Conservation (phyloP, 2,329 filamentous ascomycete genomes). For the Cryphonectria japonica region DNA sequence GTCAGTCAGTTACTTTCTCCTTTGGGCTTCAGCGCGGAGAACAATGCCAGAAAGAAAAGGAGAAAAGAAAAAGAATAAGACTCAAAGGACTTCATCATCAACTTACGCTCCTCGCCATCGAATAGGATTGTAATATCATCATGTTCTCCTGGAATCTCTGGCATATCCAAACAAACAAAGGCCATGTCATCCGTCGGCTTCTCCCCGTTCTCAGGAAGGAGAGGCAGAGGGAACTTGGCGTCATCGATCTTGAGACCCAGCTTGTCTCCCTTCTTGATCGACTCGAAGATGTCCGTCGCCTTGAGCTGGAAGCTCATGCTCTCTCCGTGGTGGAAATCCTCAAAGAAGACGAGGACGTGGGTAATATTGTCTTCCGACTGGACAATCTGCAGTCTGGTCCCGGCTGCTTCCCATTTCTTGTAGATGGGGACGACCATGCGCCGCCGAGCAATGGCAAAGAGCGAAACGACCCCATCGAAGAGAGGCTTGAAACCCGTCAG, state of each 20-base stretch:
- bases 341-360: slow-evolving; percentile 85
- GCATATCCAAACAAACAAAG: slow-evolving; percentile 84
- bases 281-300: slow-evolving; percentile 81
- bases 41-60: no score
- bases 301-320: slow-evolving; percentile 90
- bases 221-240: slow-evolving; percentile 86
- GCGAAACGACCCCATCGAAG: slow-evolving; percentile 72
- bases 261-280: slow-evolving; percentile 65
- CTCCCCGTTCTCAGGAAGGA: slow-evolving; percentile 51
- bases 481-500: slow-evolving; percentile 80
- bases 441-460: slow-evolving; percentile 80
- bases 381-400: slow-evolving; percentile 79
- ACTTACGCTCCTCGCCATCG: slow-evolving; percentile 75
- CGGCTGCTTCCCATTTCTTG: slow-evolving; percentile 90
- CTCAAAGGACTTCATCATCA: not conserved
- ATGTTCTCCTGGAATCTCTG: slow-evolving; percentile 88
- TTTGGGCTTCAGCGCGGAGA: no score
- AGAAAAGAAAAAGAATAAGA: no score
- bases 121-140: slow-evolving; percentile 89
- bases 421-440: slow-evolving; percentile 91
- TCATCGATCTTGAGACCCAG: slow-evolving; percentile 80
- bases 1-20: slow-evolving; percentile 31
- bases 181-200: slow-evolving; percentile 61
- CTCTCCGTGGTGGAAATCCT: slow-evolving; percentile 82
- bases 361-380: slow-evolving; percentile 69